Conservation (phyloP, 116 monocot species). For the Cymodocea nodosa region DNA sequence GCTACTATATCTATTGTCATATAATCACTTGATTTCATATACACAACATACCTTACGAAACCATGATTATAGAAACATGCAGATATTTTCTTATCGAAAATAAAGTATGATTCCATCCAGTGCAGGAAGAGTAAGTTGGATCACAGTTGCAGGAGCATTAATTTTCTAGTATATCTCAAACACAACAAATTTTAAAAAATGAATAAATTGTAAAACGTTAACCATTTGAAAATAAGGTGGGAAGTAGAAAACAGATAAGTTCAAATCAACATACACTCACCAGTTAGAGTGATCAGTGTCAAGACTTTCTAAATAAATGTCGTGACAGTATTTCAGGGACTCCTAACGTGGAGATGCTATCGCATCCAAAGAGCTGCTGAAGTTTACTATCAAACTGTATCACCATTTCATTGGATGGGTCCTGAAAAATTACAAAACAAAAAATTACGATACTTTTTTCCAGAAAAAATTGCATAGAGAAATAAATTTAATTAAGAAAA, state of each 20-base stretch:
- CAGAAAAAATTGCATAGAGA: too few relatives aligned
- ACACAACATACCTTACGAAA: too few relatives aligned
- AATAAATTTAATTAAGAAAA: not conserved
- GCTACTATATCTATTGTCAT: too few relatives aligned
- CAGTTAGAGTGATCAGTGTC: slow-evolving; percentile 28
- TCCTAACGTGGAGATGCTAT: slow-evolving; percentile 53
- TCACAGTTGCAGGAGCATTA: too few relatives aligned
- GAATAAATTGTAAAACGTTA: not conserved
- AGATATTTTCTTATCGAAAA: too few relatives aligned
- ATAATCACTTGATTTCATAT: too few relatives aligned
- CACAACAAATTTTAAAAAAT: not conserved
- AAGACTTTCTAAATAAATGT: slow-evolving; percentile 57
- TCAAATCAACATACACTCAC: slow-evolving; percentile 10
- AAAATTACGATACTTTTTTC: not conserved
- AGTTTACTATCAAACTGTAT: slow-evolving; percentile 70
- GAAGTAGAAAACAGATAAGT: not conserved
- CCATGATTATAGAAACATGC: too few relatives aligned
- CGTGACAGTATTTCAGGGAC: slow-evolving; percentile 59
- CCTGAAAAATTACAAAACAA: slow-evolving; percentile 7
- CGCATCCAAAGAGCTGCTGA: slow-evolving; percentile 76
- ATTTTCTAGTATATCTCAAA: too few relatives aligned
- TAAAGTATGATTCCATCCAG: too few relatives aligned
- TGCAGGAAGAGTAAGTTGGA: too few relatives aligned
- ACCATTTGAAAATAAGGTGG: too few relatives aligned
- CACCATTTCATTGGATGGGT: slow-evolving; percentile 28